Evolutionary conservation across 1,284 basidiomycete genomes (phyloP).

Genomic region (Phaffia rhodozyma): DNA sequence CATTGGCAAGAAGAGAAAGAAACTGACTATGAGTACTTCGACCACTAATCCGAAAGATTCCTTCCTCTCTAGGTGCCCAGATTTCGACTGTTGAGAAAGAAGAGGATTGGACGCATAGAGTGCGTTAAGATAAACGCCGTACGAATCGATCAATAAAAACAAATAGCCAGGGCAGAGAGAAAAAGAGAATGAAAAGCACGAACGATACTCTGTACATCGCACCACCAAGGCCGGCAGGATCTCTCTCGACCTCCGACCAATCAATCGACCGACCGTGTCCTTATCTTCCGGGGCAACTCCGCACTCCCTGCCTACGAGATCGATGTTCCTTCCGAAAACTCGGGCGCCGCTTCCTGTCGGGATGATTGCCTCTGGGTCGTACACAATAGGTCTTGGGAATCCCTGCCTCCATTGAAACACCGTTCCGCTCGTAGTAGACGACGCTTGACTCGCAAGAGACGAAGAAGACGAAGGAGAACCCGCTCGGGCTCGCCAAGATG

Average conservation of each 20-base stretch:
- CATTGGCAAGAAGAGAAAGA: not conserved
- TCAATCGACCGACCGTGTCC: not conserved
- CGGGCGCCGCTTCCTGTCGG: constrained; percentile 2
- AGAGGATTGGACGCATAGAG: not conserved
- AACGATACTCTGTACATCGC: constrained; percentile 33
- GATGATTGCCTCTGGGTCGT: not conserved
- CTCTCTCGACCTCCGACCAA: constrained; percentile 19
- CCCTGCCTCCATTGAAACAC: not conserved
- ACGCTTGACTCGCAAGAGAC: not conserved
- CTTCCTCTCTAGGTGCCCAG: constrained; percentile 37
- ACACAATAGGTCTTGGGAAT: not conserved
- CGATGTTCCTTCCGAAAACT: constrained; percentile 15
- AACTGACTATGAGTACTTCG: constrained; percentile 41
- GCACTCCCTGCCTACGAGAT: not conserved
- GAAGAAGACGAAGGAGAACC: not conserved
- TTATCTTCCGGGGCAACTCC: constrained; percentile 4
- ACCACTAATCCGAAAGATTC: constrained; percentile 37
- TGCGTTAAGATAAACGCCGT: too few relatives aligned
- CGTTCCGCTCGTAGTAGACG: not conserved
- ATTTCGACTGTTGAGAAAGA: constrained; percentile 26
- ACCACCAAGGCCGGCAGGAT: constrained; percentile 34
- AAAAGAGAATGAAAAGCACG: constrained; percentile 18
- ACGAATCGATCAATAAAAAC: not conserved
- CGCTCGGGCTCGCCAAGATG: not conserved
- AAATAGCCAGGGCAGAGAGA: not conserved